phyloP scores from a whole-genome alignment of 768 basidiomycete species.

The Rhizopogon salebrosus region DNA sequence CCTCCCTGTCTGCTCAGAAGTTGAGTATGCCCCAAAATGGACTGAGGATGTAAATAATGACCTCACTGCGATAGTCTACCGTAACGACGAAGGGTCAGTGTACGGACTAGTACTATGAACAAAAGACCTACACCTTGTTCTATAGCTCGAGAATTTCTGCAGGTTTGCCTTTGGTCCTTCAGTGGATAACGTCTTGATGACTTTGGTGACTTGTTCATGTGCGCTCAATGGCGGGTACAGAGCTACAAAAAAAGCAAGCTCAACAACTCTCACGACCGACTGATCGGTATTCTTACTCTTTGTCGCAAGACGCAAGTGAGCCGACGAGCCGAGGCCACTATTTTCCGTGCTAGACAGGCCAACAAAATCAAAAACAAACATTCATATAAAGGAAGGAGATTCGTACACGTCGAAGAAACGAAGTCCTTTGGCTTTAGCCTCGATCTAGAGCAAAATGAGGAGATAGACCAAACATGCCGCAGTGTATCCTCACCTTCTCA shows the following conservation, averaged over 20 bases:
- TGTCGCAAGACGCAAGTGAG: conserved; percentile 30
- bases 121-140: conserved; percentile 1
- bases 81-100: not conserved
- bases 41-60: not conserved
- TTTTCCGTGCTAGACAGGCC: conserved; percentile 61
- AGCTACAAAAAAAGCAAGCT: conserved; percentile 26
- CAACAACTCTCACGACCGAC: not conserved
- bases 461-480: not conserved
- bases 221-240: conserved; percentile 56
- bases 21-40: not conserved
- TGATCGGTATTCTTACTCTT: conserved; percentile 32
- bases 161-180: conserved; percentile 47
- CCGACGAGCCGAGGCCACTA: conserved; percentile 46
- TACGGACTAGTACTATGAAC: not conserved
- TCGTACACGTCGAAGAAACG: conserved; percentile 84
- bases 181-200: conserved; percentile 64
- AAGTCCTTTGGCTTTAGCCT: conserved; percentile 69
- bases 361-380: conserved; percentile 6
- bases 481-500: conserved; percentile 61
- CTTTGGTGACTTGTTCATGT: conserved; percentile 51
- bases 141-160: conserved; percentile 14
- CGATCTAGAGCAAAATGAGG: conserved; percentile 44
- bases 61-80: conserved; percentile 1
- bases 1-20: conserved; percentile 51
- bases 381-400: conserved; percentile 5